A percentile compares a stretch with the other conserved stretches of the same genome.
phyloP scores from a whole-genome alignment of 352 stramenopile genomes.

The Phytophthora niederhauseri region DNA sequence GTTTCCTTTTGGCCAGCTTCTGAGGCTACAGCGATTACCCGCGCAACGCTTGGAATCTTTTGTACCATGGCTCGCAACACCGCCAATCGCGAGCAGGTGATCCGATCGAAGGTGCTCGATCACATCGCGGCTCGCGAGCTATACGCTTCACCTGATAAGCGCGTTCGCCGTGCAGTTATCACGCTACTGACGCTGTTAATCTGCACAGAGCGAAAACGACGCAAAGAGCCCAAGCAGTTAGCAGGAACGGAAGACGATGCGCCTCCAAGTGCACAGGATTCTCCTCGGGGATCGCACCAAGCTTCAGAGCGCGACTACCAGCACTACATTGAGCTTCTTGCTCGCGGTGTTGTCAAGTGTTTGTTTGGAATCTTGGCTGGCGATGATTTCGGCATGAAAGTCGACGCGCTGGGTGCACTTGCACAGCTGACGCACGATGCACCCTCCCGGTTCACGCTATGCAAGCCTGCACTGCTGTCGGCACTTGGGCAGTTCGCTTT shows the following conservation, averaged over 20 bases:
- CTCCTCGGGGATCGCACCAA: conserved; percentile 1
- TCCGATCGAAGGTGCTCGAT: conserved; percentile 68
- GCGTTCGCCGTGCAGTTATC: conserved; percentile 60
- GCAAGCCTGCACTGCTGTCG: conserved; percentile 64
- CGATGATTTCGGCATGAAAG: conserved; percentile 77
- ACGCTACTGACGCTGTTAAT: conserved; percentile 65
- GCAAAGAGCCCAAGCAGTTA: not conserved
- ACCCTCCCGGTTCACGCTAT: conserved; percentile 69
- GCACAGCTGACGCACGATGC: conserved; percentile 69
- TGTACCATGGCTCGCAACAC: conserved; percentile 66
- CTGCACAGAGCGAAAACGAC: conserved; percentile 56
- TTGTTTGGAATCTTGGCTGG: conserved; percentile 70
- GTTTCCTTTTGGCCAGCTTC: conserved; percentile 25
- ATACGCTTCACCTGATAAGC: conserved; percentile 69
- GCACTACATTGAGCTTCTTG: conserved; percentile 76
- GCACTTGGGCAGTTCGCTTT: conserved; percentile 69
- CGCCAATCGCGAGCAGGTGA: conserved; percentile 61
- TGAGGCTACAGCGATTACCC: conserved; percentile 33
- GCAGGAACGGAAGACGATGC: not conserved
- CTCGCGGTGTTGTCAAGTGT: conserved; percentile 72
- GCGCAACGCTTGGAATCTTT: conserved; percentile 58
- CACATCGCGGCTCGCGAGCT: conserved; percentile 54
- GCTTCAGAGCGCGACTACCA: conserved; percentile 53
- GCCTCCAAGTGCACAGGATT: not conserved
- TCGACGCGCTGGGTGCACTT: conserved; percentile 69